Conservation (phyloP, 306 rosid species). For the Trifolium dubium region DNA sequence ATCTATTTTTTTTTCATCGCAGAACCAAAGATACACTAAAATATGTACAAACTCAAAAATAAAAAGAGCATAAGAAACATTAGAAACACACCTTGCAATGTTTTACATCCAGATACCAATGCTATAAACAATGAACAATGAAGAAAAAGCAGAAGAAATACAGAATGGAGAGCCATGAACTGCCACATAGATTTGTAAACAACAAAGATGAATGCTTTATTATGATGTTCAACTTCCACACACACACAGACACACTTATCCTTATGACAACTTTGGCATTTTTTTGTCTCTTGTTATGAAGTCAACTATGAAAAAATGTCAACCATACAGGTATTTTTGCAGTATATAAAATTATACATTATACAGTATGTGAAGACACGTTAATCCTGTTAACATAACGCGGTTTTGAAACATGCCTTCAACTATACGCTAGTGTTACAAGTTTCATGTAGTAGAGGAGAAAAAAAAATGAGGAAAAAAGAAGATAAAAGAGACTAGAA, state of each 20-base stretch:
- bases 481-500: background rate
- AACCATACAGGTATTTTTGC: slow-evolving; percentile 27
- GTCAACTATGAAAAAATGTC: slow-evolving; percentile 32
- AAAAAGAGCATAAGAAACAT: too few species aligned
- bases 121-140: slow-evolving; percentile 43
- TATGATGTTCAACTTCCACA: background rate
- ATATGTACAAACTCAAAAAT: too few species aligned
- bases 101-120: slow-evolving; percentile 66
- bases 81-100: slow-evolving; percentile 59
- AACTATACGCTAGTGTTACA: background rate
- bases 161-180: slow-evolving; percentile 50
- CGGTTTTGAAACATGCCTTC: slow-evolving; percentile 38
- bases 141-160: slow-evolving; percentile 52
- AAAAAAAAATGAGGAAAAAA: background rate
- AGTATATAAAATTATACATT: background rate
- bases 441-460: background rate
- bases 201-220: slow-evolving; percentile 18
- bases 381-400: slow-evolving; percentile 1
- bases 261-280: slow-evolving; percentile 4
- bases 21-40: too few species aligned
- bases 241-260: background rate
- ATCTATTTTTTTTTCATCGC: too few species aligned
- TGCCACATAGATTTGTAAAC: slow-evolving; percentile 47
- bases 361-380: background rate
- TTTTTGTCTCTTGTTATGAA: background rate